Conservation (phyloP, 345 rosid species). For the Aethionema arabicum region DNA sequence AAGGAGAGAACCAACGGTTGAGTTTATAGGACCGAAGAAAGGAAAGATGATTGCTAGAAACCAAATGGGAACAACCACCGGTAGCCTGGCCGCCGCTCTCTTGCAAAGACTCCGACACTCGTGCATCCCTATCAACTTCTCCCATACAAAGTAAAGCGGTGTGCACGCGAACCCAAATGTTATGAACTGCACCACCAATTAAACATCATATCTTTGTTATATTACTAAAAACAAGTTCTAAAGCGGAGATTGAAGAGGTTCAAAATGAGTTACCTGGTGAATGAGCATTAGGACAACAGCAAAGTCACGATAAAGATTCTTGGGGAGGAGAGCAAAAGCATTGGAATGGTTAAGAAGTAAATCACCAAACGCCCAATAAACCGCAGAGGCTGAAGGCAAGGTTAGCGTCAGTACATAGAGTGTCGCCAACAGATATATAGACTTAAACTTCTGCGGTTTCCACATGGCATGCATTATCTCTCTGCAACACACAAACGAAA, state of each 20-base stretch:
- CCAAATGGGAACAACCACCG: constrained; percentile 96
- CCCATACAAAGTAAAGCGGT: constrained; percentile 96
- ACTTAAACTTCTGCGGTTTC: constrained; percentile 98
- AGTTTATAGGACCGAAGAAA: constrained; percentile 95
- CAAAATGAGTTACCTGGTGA: constrained; percentile 60
- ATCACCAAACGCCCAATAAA: constrained; percentile 98
- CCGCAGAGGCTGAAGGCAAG: constrained; percentile 91
- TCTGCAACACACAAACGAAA: constrained; percentile 39
- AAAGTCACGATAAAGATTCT: constrained; percentile 68
- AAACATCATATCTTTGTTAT: neutral
- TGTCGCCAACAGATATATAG: constrained; percentile 82
- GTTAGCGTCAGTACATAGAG: constrained; percentile 89
- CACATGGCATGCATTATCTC: constrained; percentile 99
- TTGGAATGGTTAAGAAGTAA: constrained; percentile 92
- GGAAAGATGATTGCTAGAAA: constrained; percentile 93
- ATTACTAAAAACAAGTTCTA: too few species aligned
- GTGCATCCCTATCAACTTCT: constrained; percentile 95
- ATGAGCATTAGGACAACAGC: constrained; percentile 95
- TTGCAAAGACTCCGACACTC: constrained; percentile 93
- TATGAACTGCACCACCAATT: constrained; percentile 56
- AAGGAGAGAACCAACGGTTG: constrained; percentile 94
- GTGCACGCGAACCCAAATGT: constrained; percentile 98
- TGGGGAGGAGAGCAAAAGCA: constrained; percentile 90
- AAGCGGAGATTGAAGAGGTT: neutral
- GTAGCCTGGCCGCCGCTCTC: constrained; percentile 90